Conservation (phyloP, 2,329 filamentous ascomycete genomes). For the Chaetomiaceae sp. region DNA sequence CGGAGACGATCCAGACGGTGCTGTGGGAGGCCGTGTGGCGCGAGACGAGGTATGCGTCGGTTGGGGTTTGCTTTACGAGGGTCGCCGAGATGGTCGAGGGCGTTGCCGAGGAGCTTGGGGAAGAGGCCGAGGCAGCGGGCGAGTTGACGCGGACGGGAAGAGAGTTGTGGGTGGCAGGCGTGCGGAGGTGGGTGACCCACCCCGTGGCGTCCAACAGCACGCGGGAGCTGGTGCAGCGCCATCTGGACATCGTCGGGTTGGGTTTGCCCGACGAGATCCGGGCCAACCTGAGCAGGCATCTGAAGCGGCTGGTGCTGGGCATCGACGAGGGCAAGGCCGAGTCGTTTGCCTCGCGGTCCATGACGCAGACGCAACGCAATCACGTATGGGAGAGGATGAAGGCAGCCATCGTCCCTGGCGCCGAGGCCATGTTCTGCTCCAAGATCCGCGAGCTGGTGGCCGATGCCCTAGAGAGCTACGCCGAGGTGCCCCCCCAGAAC, state of each 20-base stretch:
- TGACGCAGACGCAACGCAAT: constrained; percentile 20
- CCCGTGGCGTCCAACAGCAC: constrained; percentile 22
- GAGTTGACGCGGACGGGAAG: not conserved
- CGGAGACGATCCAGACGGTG: constrained; percentile 25
- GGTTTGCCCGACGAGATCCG: constrained; percentile 21
- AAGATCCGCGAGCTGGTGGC: constrained; percentile 15
- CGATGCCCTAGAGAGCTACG: constrained; percentile 20
- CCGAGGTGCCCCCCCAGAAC: constrained; percentile 18
- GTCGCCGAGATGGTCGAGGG: constrained; percentile 17
- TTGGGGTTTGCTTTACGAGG: constrained; percentile 23
- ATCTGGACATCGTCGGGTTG: constrained; percentile 25
- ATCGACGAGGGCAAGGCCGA: constrained; percentile 13
- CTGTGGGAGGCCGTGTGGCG: constrained; percentile 29
- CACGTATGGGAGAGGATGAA: constrained; percentile 24
- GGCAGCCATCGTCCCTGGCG: constrained; percentile 21
- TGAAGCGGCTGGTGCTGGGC: constrained; percentile 18
- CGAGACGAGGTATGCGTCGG: constrained; percentile 28
- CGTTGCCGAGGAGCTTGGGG: constrained; percentile 11
- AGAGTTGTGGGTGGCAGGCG: constrained; percentile 18
- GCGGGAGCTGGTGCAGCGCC: constrained; percentile 27
- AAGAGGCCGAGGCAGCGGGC: not conserved
- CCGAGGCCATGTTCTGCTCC: constrained; percentile 23
- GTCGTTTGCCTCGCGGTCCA: constrained; percentile 11
- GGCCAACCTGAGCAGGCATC: constrained; percentile 9
- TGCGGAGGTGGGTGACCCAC: constrained; percentile 21